These are phyloP conservation scores for Verticillium albo-atrum DNA, from an alignment of 2,329 filamentous ascomycete species.

Conservation along the genomic window DNA sequence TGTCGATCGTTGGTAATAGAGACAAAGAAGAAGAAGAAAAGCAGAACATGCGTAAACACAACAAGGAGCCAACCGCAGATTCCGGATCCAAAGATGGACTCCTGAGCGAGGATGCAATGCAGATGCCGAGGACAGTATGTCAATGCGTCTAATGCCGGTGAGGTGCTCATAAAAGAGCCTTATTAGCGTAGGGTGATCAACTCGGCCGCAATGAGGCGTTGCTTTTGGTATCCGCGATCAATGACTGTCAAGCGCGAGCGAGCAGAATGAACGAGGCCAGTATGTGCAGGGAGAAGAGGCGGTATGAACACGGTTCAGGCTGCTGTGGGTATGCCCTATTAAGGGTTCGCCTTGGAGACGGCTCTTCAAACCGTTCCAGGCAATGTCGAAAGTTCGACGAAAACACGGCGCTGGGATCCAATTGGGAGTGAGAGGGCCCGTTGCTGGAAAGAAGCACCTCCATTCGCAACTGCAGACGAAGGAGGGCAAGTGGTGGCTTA, in stretches of 20 bases:
- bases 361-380: neutral
- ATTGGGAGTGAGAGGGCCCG: neutral
- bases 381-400: neutral
- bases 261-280: constrained; percentile 7
- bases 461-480: neutral
- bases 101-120: constrained; percentile 17
- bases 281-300: constrained; percentile 12
- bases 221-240: constrained; percentile 4
- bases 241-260: constrained; percentile 7
- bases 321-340: constrained; percentile 13
- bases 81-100: constrained; percentile 19
- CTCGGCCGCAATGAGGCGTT: constrained; percentile 5
- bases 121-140: constrained; percentile 17
- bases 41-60: constrained; percentile 11
- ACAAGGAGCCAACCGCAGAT: constrained; percentile 13
- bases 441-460: neutral
- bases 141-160: constrained; percentile 20
- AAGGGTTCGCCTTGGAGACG: constrained; percentile 2
- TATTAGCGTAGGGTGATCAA: constrained; percentile 10
- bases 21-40: constrained; percentile 12
- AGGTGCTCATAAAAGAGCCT: constrained; percentile 9
- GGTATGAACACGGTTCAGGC: constrained; percentile 10
- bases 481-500: constrained; percentile 27
- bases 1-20: neutral
- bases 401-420: neutral